These are phyloP conservation scores for Cystobasidium tubakii DNA, from an alignment of 768 basidiomycete genomes.

Conservation along the genomic window DNA sequence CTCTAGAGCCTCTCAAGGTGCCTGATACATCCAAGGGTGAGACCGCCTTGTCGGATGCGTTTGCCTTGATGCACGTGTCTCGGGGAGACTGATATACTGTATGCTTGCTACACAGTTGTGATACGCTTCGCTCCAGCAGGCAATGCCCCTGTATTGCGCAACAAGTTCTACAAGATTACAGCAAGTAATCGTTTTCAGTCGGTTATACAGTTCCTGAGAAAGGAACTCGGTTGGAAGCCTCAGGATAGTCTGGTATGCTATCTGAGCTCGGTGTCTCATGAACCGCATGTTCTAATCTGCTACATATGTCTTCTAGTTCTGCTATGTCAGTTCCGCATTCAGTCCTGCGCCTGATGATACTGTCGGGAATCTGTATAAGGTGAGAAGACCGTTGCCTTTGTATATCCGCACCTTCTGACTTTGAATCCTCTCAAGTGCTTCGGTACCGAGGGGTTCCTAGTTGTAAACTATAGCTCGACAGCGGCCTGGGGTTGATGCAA, in stretches of 20 bases:
- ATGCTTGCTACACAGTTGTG: slow-evolving; percentile 62
- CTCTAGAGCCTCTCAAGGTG: slow-evolving; percentile 38
- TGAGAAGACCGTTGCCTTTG: slow-evolving; percentile 44
- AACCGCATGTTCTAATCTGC: neutral
- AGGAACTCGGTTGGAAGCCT: slow-evolving; percentile 77
- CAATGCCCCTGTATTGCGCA: slow-evolving; percentile 97
- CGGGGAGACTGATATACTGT: neutral
- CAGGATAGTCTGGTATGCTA: slow-evolving; percentile 71
- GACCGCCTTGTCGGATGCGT: neutral
- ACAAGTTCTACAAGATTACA: slow-evolving; percentile 96
- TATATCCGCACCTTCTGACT: neutral
- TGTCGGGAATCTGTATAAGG: slow-evolving; percentile 70
- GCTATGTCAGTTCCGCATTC: slow-evolving; percentile 67
- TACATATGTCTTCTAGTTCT: slow-evolving; percentile 47
- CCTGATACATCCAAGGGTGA: slow-evolving; percentile 49
- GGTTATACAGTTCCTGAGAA: slow-evolving; percentile 85
- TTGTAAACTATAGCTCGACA: slow-evolving; percentile 68
- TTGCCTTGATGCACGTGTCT: neutral
- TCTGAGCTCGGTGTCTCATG: neutral
- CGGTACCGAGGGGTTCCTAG: slow-evolving; percentile 77
- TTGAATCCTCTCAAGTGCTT: slow-evolving; percentile 61
- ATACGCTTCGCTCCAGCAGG: slow-evolving; percentile 97
- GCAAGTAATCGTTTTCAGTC: slow-evolving; percentile 90
- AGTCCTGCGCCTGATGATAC: slow-evolving; percentile 77
- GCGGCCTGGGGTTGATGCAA: slow-evolving; percentile 38